Base-by-base conservation (phyloP, 257 asterid genomes). In the Paraleonurus japonicus region DNA sequence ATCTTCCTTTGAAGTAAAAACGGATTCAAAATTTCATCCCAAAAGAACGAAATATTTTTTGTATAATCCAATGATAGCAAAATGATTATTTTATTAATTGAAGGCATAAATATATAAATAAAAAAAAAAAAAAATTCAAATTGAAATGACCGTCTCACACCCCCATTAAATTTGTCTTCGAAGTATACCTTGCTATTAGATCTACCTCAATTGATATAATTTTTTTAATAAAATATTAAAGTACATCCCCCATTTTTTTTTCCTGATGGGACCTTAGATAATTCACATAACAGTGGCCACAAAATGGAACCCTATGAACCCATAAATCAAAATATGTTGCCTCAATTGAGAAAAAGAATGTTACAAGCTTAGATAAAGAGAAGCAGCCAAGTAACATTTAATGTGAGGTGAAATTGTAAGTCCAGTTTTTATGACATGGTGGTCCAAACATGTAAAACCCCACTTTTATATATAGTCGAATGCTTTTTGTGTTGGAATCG, bases 261-360 rank as follows among this genome's bases (percentile, higher is more conserved):
- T 1, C 19, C 32, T 62, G 22, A 60, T 41, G 77, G 78, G 78
- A 57, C 75, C 72, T 51, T 17, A 32, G 9, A 12, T 61, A 76
- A 58, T 51, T 10, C 7, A 24, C 22, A 59, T 66, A n/a, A n/a
- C n/a, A 1, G 82, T 39, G 75, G 81, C 83, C 81, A 79, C 81
- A 72, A 71, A 70, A 81, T 70, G 78, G 82, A 69, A 77, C 72
- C 80, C 75, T 71, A 78, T 75, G 81, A 59, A 73, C 13, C 27
- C 51, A 59, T 6, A 28, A 30, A 4, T 15, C 6, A 68, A 20
- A 41, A 33, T 15, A 41, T 65, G 77, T 26, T 48, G 64, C 58
- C 71, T 33, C 78, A 57, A 51, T 47, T 55, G 72, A 75, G 72
- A 74, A 79, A 76, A 10, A 57, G 81, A 80, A 82, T 79, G 80